These are phyloP conservation scores for Fusarium compactum DNA, from an alignment of 2,329 filamentous ascomycete genomes.

Conservation along the genomic window DNA sequence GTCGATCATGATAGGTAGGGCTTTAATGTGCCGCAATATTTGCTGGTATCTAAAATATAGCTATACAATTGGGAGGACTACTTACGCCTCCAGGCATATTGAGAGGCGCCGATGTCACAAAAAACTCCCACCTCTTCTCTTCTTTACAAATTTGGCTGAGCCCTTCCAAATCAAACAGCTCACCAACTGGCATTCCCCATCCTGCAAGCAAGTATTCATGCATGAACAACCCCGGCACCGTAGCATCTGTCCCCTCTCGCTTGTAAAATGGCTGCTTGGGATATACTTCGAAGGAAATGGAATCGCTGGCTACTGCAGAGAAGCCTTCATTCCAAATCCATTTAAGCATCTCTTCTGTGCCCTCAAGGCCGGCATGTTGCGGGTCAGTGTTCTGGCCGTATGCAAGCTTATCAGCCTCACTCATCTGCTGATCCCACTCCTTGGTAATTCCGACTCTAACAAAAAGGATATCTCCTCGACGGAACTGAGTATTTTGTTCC, in stretches of 20 bases:
- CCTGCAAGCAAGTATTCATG: constrained; percentile 8
- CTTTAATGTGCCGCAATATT: fast-evolving
- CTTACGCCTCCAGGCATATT: constrained; percentile 14
- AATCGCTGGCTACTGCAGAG: constrained; percentile 4
- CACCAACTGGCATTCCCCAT: constrained; percentile 3
- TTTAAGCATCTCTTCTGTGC: constrained; percentile 5
- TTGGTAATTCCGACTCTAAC: background rate
- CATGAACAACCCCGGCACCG: background rate
- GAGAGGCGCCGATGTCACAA: constrained; percentile 1
- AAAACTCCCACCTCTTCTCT: constrained; percentile 12
- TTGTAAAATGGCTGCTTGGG: background rate
- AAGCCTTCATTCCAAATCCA: constrained; percentile 15
- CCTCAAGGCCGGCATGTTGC: constrained; percentile 8
- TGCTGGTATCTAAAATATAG: constrained; percentile 1
- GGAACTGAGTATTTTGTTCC: background rate
- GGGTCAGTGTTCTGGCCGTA: constrained; percentile 1
- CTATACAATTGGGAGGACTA: constrained; percentile 10
- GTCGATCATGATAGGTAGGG: fast-evolving
- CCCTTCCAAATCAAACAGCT: background rate
- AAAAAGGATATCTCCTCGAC: background rate
- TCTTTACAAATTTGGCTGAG: background rate
- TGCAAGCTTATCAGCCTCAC: background rate
- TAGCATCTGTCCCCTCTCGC: background rate
- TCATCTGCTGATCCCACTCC: constrained; percentile 8
- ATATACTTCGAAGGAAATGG: constrained; percentile 1